Base-by-base conservation (phyloP, 805 yeast genomes). In the Metschnikowia rubicola region DNA sequence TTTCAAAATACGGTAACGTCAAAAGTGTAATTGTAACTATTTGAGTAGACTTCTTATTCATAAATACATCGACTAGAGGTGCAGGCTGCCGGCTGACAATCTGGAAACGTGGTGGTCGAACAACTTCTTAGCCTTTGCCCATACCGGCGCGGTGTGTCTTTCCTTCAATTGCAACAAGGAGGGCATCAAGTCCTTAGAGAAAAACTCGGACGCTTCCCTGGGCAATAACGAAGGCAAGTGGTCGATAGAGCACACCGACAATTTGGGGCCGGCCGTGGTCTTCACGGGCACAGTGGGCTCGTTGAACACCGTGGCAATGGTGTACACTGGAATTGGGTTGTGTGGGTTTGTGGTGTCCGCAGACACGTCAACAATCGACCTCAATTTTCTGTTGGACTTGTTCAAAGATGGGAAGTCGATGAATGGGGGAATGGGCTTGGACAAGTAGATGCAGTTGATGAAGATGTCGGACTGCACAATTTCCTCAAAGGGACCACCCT, bases 261-360 rank as follows among this genome's bases (percentile, higher is more conserved):
- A 71, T 65, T 85, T 85, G 54, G 96, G 95, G 48, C 96, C 96
- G 31, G 68, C 74, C 28, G 84, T 75, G 34, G 94, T 83, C 52
- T 83, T 81, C 35, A 92, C 99, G 8, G 70, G 67, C 39, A 88
- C 97, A 2, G 97, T 91, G 55, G 99, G 99, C 59, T 88, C 80
- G 55, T 80, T 79, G 75, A 94, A 94, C 7, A 85, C 90, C 29
- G 99, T 92, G 47, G 96, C 96, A 56, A 88, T 76, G 21, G 81
- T 74, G 70, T 94, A 95, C 45, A 94, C 92, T 52, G 99, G 99
- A 50, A 94, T 80, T 48, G 99, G 99, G 74, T 94, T 94, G 76
- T 90, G 92, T 51, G 97, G 97, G 70, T 94, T 94, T 46, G 99
- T 94, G 40, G 98, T 94, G 72, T 94, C 99, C 47, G 99, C 99